These are phyloP conservation scores for Misopates orontium DNA, from an alignment of 257 asterid species.

Conservation along the genomic window DNA sequence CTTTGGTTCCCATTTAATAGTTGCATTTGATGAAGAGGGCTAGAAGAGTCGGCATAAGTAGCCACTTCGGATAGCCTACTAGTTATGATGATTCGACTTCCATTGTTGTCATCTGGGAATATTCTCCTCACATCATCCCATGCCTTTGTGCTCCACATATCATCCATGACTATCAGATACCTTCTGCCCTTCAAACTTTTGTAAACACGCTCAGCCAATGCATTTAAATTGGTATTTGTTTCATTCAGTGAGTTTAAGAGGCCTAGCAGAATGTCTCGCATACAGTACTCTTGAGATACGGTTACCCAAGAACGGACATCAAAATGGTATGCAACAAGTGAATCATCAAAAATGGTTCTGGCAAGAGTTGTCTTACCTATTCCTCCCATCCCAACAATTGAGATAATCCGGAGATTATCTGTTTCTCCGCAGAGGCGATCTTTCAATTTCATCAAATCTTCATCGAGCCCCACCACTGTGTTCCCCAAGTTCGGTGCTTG, in stretches of 20 bases:
- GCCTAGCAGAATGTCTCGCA: background rate
- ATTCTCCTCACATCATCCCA: conserved; percentile 24
- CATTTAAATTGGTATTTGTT: no score
- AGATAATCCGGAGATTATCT: background rate
- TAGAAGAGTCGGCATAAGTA: background rate
- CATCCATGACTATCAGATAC: conserved; percentile 30
- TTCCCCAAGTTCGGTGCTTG: background rate
- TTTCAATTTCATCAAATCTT: background rate
- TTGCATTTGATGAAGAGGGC: background rate
- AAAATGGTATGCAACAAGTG: background rate
- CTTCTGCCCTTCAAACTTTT: conserved; percentile 1
- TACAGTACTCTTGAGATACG: background rate
- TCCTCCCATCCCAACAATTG: conserved; percentile 18
- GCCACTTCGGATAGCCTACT: background rate
- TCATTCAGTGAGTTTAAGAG: background rate
- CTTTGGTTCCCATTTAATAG: background rate
- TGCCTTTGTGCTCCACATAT: conserved; percentile 13
- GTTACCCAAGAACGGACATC: background rate
- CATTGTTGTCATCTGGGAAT: conserved; percentile 1
- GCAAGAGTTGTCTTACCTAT: conserved; percentile 3
- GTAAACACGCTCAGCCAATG: conserved; percentile 6
- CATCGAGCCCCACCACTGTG: background rate
- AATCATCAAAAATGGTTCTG: background rate
- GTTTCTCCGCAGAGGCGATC: background rate
- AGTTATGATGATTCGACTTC: conserved; percentile 30